A percentile compares a stretch with the other conserved stretches of the same genome.
These are phyloP conservation scores for Chlamydomonas incerta DNA, from an alignment of 139 green algal species.

Conservation along the genomic window DNA sequence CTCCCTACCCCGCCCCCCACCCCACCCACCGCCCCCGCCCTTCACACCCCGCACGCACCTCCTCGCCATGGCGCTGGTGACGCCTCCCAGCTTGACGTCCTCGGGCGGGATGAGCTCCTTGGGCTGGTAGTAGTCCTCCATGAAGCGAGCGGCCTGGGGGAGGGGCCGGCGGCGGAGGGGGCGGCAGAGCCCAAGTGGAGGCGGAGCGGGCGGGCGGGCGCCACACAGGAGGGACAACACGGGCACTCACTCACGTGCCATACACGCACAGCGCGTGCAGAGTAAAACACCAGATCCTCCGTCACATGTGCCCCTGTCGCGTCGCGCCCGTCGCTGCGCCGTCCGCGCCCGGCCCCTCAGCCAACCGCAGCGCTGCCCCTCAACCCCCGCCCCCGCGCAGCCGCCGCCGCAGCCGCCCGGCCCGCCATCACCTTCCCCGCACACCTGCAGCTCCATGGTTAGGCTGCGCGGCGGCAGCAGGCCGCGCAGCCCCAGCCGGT, in stretches of 20 bases:
- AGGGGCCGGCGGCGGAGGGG: background rate
- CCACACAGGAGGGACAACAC: background rate
- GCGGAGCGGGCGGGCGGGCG: background rate
- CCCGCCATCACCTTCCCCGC: background rate
- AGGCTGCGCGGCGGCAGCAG: constrained; percentile 84
- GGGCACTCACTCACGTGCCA: no score
- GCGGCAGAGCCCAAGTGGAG: background rate
- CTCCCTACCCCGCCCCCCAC: no score
- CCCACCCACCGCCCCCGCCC: no score
- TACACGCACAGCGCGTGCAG: no score
- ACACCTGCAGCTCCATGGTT: constrained; percentile 71
- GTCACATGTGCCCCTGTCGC: no score
- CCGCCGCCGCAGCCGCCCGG: no score
- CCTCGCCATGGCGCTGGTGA: constrained; percentile 34
- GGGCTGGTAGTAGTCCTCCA: constrained; percentile 37
- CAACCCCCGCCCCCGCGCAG: no score
- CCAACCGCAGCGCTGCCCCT: no score
- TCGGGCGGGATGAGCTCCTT: constrained; percentile 27
- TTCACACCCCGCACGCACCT: background rate
- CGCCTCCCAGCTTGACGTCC: constrained; percentile 29
- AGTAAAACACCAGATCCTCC: no score
- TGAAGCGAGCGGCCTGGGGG: constrained; percentile 29
- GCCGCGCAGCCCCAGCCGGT: constrained; percentile 89
- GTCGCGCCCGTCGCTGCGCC: no score
- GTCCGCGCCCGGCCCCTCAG: no score